Conservation (phyloP, 2,329 filamentous ascomycete species). For the Fusarium fujikuroi region DNA sequence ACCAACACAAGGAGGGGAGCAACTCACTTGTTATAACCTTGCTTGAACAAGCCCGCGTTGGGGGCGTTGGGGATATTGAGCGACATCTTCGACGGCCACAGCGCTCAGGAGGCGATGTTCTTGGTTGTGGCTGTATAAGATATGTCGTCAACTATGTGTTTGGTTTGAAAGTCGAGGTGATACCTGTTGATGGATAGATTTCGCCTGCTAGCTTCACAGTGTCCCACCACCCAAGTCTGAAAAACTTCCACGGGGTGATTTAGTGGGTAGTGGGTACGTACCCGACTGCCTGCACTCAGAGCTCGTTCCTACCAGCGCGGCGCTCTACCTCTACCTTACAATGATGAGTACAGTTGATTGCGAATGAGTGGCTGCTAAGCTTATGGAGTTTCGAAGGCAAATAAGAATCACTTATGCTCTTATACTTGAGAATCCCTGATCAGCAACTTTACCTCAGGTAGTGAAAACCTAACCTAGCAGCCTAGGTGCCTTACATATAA, state of each 20-base stretch:
- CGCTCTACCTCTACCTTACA: not conserved
- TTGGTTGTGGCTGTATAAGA: slow-evolving; percentile 35
- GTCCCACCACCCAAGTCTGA: slow-evolving; percentile 34
- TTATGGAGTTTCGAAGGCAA: not conserved
- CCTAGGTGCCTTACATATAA: not conserved
- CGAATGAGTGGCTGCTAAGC: not conserved
- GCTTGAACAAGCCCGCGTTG: slow-evolving; percentile 93
- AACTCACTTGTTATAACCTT: slow-evolving; percentile 92
- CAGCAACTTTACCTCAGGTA: not conserved
- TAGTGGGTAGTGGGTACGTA: slow-evolving; percentile 42
- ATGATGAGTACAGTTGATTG: not conserved
- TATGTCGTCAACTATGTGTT: slow-evolving; percentile 27
- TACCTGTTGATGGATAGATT: slow-evolving; percentile 35
- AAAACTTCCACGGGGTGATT: slow-evolving; percentile 44
- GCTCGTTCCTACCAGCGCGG: not conserved
- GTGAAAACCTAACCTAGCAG: not conserved
- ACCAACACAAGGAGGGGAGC: slow-evolving; percentile 29
- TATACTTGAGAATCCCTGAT: not conserved
- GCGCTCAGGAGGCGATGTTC: slow-evolving; percentile 21
- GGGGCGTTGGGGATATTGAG: slow-evolving; percentile 95
- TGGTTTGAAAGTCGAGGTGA: slow-evolving; percentile 37
- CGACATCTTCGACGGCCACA: slow-evolving; percentile 73
- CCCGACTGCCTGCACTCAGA: slow-evolving; percentile 28
- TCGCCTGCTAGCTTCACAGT: slow-evolving; percentile 41
- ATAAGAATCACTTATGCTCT: not conserved